Evolutionary conservation across 2,329 filamentous ascomycete species (phyloP).

Genomic region (Pezicula rhizophila): DNA sequence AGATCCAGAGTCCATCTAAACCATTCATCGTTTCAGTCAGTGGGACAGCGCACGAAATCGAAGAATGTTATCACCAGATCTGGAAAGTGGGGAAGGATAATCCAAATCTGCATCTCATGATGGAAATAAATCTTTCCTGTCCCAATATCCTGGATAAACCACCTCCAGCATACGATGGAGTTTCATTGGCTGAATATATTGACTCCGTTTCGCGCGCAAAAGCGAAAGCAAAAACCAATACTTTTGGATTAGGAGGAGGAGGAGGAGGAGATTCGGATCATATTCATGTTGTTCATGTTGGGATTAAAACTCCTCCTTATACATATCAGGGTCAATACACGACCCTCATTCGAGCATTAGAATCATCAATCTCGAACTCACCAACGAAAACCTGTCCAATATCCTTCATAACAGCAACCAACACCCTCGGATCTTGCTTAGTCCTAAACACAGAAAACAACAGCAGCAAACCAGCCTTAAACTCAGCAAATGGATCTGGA

Average conservation of each 20-base stretch:
- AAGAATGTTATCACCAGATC: slow-evolving; percentile 40
- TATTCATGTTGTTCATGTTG: slow-evolving; percentile 31
- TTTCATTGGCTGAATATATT: slow-evolving; percentile 50
- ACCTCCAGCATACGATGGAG: slow-evolving; percentile 62
- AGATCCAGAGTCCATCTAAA: slow-evolving; percentile 34
- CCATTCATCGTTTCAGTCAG: slow-evolving; percentile 67
- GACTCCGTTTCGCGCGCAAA: slow-evolving; percentile 16
- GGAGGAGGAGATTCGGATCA: too few relatives aligned
- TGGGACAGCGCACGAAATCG: slow-evolving; percentile 52
- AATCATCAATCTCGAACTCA: neutral
- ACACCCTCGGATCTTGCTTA: slow-evolving; percentile 66
- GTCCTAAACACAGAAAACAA: slow-evolving; percentile 37
- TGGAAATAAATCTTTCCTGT: slow-evolving; percentile 75
- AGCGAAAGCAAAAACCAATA: neutral
- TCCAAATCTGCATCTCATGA: slow-evolving; percentile 32
- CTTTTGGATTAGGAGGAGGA: too few relatives aligned
- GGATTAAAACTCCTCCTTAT: slow-evolving; percentile 73
- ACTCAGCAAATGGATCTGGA: slow-evolving; percentile 46
- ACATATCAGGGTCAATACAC: slow-evolving; percentile 63
- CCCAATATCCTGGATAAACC: slow-evolving; percentile 66
- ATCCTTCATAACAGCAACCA: slow-evolving; percentile 68
- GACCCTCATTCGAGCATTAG: slow-evolving; percentile 47
- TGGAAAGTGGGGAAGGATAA: neutral
- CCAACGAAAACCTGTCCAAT: slow-evolving; percentile 35
- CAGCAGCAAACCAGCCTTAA: slow-evolving; percentile 32